These are phyloP conservation scores for Leccinum uliginosum DNA, from an alignment of 768 basidiomycete species.

Conservation along the genomic window DNA sequence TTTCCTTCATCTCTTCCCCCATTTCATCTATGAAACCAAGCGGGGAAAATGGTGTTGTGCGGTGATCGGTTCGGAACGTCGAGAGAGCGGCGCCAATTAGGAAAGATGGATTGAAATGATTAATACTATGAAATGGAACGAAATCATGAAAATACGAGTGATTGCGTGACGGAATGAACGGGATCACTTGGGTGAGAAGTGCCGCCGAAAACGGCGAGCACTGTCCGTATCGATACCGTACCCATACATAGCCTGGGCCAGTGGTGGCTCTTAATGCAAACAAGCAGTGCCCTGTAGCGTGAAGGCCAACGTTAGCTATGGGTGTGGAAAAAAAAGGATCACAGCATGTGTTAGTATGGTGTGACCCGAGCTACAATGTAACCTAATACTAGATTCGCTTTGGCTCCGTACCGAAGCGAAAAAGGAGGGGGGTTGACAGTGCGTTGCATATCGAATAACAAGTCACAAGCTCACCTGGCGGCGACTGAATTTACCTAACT, in stretches of 20 bases:
- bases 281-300: background rate
- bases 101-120: background rate
- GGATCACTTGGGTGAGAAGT: background rate
- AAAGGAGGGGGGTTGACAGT: background rate
- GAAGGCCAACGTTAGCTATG: background rate
- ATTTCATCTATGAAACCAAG: background rate
- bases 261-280: background rate
- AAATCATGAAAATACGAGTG: background rate
- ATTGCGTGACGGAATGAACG: background rate
- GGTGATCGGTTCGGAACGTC: background rate
- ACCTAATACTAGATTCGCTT: background rate
- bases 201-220: background rate
- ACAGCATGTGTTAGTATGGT: background rate
- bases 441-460: background rate
- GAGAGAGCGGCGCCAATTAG: background rate
- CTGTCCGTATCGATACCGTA: background rate
- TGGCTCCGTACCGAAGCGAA: background rate
- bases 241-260: background rate
- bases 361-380: background rate
- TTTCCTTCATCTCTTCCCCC: background rate
- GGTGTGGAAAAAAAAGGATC: background rate
- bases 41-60: background rate
- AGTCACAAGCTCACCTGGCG: background rate
- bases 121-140: background rate
- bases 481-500: background rate